phyloP scores from a whole-genome alignment of 1,284 basidiomycete genomes.

The Ceratobasidium sp. region DNA sequence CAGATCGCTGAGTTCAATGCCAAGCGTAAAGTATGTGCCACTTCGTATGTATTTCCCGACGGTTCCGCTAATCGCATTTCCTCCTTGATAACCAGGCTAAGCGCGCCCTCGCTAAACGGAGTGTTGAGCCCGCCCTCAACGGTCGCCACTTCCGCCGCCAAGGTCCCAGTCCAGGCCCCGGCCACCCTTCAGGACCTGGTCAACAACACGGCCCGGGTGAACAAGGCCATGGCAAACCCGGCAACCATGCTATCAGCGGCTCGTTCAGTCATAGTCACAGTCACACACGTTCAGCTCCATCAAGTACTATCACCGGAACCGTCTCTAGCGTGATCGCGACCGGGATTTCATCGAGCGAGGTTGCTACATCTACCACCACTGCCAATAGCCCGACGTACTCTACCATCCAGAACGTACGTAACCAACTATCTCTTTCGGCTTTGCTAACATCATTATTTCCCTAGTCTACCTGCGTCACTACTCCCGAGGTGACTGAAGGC shows the following conservation, averaged over 20 bases:
- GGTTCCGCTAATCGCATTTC: not conserved
- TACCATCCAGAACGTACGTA: slow-evolving; percentile 35
- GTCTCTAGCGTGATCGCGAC: slow-evolving; percentile 32
- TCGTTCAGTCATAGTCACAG: not conserved
- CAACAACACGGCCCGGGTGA: slow-evolving; percentile 7
- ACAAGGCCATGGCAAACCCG: not conserved
- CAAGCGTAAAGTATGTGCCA: slow-evolving; percentile 31
- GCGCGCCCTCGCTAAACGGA: slow-evolving; percentile 31
- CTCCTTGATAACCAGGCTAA: slow-evolving; percentile 5
- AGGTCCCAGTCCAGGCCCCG: not conserved
- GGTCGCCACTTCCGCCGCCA: slow-evolving; percentile 40
- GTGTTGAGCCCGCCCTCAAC: not conserved
- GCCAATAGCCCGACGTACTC: slow-evolving; percentile 36
- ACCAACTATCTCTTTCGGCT: not conserved
- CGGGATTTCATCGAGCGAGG: slow-evolving; percentile 20
- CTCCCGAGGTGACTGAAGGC: slow-evolving; percentile 62
- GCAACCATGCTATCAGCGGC: not conserved
- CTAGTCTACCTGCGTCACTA: slow-evolving; percentile 52
- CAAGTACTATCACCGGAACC: slow-evolving; percentile 18
- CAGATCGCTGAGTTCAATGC: slow-evolving; percentile 45
- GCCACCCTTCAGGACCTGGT: not conserved
- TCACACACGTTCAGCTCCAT: not conserved
- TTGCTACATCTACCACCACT: slow-evolving; percentile 11
- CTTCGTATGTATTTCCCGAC: not conserved
- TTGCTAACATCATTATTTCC: too few species aligned